A percentile compares a stretch with the other conserved stretches of the same genome.
These are phyloP conservation scores for Sphenostylis stenocarpa DNA, from an alignment of 306 rosid genomes.

Conservation along the genomic window DNA sequence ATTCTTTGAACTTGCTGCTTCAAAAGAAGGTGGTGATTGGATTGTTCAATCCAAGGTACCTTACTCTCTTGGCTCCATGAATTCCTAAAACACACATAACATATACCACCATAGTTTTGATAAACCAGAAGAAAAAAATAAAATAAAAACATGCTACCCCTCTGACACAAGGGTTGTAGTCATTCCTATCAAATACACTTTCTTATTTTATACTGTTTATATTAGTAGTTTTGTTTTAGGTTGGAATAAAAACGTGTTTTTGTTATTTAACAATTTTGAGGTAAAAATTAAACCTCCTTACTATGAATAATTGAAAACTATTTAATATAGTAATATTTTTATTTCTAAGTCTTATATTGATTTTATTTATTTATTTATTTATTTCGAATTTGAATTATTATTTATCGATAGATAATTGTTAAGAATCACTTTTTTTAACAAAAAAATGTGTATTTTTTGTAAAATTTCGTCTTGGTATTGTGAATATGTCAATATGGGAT, in stretches of 20 bases:
- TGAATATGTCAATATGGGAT: background rate
- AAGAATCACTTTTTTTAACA: too few relatives aligned
- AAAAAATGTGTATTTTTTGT: background rate
- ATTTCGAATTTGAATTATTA: too few relatives aligned
- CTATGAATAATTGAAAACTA: background rate
- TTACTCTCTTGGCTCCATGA: conserved; percentile 25
- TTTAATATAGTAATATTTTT: background rate
- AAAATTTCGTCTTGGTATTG: background rate
- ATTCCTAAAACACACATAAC: too few relatives aligned
- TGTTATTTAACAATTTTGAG: background rate
- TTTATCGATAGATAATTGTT: background rate
- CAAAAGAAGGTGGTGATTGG: conserved; percentile 52
- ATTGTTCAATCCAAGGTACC: conserved; percentile 34
- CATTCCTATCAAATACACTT: too few relatives aligned
- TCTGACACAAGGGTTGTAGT: too few relatives aligned
- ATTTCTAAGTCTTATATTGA: background rate
- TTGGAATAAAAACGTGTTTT: background rate
- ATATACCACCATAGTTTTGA: too few relatives aligned
- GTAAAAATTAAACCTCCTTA: background rate
- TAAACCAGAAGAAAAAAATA: too few relatives aligned
- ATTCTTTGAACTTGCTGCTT: conserved; percentile 20
- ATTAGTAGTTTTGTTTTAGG: background rate
- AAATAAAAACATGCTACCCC: too few relatives aligned
- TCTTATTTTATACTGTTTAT: background rate
- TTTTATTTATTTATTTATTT: too few relatives aligned